Conservation (phyloP, 164 flowering plant species). For the Tetrastigma voinierianum region DNA sequence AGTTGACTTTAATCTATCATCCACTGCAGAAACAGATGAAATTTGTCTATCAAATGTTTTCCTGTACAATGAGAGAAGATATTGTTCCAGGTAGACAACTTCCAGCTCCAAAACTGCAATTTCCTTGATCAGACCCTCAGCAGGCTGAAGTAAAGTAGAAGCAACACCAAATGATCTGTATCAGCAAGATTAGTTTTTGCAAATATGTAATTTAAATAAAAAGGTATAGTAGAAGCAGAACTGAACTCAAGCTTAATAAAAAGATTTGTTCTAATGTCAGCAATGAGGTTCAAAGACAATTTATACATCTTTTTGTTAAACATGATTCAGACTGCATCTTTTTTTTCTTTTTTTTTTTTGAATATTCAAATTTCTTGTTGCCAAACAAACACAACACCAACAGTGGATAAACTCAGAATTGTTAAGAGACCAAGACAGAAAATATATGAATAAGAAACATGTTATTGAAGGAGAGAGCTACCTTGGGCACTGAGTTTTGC, state of each 20-base stretch:
- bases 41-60: conserved; percentile 29
- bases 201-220: background rate
- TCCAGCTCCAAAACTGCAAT: conserved; percentile 74
- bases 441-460: too few relatives aligned
- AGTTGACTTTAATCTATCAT: conserved; percentile 16
- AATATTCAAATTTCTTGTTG: too few relatives aligned
- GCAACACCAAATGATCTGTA: too few relatives aligned
- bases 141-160: conserved; percentile 43
- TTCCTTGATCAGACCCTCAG: conserved; percentile 72
- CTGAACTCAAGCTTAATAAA: background rate
- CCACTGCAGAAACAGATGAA: conserved; percentile 12
- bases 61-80: conserved; percentile 71
- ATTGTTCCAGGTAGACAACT: conserved; percentile 65
- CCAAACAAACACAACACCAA: too few relatives aligned
- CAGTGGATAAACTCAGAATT: too few relatives aligned
- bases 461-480: conserved; percentile 13
- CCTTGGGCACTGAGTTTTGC: conserved; percentile 56
- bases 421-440: too few relatives aligned
- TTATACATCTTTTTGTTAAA: too few relatives aligned
- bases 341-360: too few relatives aligned
- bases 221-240: background rate
- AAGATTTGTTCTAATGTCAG: background rate
- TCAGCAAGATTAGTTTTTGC: too few relatives aligned
- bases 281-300: too few relatives aligned
- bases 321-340: too few relatives aligned